Base-by-base conservation (phyloP, 2,329 filamentous ascomycete species). In the Dothiorella sarmentorum region DNA sequence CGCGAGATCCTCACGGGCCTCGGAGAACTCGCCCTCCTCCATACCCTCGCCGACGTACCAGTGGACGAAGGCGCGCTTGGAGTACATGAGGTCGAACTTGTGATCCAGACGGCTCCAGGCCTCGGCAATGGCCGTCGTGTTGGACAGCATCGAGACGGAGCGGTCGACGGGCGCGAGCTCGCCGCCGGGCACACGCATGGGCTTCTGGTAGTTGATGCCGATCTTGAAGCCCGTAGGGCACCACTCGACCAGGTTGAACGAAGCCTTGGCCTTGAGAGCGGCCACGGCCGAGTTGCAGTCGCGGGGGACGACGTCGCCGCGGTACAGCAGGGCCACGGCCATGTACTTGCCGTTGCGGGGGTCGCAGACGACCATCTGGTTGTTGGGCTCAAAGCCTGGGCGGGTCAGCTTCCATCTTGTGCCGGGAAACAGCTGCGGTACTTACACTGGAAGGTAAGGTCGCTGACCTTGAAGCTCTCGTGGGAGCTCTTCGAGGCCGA, bases 71-170 rank as follows among this genome's bases (percentile, higher is more conserved):
- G 94, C 94, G 82, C 94, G 94, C 89, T 99, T 99, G 77, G 91
- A 95, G 87, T 97, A 97, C 94, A 99, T 99, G 76, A 99, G 90
- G 74, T 99, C 94, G 82, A 99, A 99, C 83, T 99, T 99, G 85
- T 88, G 85, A 63, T 91, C 95, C 65, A 99, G 86, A 66, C 91
- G 91, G 64, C 90, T 92, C 94, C 94, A 99, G 64, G 94, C 94
- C 82, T 97, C 93, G 72, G 93, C 90, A 71, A 99, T 99, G 72
- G 94, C 93, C 56, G 94, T 99, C 69, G 94, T 99, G 85, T 99
- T 95, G 80, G 90, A 93, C 64, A 99, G 83, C 94, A 99, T 97
- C 87, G 93, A 97, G 66, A 97, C 93, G 78, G 93, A 93, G 73
- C 94, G 93, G 85, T 93, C 91, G 78, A 97, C 93, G 84, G 96